Evolutionary conservation across 768 basidiomycete species (phyloP).

Genomic region (Lactarius trivialis): DNA sequence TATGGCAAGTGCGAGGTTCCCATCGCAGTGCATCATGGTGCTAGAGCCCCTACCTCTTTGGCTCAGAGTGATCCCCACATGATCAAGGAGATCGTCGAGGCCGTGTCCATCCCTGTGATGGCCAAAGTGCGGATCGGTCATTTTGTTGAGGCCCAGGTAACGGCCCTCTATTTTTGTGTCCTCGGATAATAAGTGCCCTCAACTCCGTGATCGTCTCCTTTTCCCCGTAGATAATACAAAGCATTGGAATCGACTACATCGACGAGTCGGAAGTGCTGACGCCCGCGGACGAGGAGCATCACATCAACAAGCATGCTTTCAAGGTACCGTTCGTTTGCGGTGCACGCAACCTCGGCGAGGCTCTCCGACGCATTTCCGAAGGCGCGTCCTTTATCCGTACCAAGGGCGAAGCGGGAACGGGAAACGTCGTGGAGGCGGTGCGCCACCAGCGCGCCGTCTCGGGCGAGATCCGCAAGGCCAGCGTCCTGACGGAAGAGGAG

Average conservation of each 20-base stretch:
- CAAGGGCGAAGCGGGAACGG: slow-evolving; percentile 88
- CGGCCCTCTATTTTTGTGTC: neutral
- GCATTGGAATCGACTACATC: slow-evolving; percentile 92
- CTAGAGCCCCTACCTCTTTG: slow-evolving; percentile 1
- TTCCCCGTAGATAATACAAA: slow-evolving; percentile 72
- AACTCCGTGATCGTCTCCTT: neutral
- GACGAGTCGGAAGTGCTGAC: slow-evolving; percentile 94
- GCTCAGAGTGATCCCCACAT: slow-evolving; percentile 83
- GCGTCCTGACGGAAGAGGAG: slow-evolving; percentile 91
- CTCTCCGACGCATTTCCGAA: slow-evolving; percentile 91
- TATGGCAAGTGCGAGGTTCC: slow-evolving; percentile 57
- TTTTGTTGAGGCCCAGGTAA: slow-evolving; percentile 90
- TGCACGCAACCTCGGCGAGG: slow-evolving; percentile 91
- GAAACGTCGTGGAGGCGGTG: slow-evolving; percentile 91
- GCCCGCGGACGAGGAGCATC: slow-evolving; percentile 91
- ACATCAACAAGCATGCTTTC: slow-evolving; percentile 95
- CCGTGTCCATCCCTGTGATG: slow-evolving; percentile 97
- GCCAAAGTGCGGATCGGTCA: slow-evolving; percentile 95
- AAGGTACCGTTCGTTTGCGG: slow-evolving; percentile 97
- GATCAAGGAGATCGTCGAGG: slow-evolving; percentile 93
- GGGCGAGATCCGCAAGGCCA: slow-evolving; percentile 77
- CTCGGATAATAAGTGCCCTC: neutral
- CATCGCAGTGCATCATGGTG: neutral
- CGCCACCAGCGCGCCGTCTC: slow-evolving; percentile 82
- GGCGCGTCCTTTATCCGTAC: slow-evolving; percentile 98